Base-by-base conservation (phyloP, 1,284 basidiomycete genomes). In the Ustilago trichophora region DNA sequence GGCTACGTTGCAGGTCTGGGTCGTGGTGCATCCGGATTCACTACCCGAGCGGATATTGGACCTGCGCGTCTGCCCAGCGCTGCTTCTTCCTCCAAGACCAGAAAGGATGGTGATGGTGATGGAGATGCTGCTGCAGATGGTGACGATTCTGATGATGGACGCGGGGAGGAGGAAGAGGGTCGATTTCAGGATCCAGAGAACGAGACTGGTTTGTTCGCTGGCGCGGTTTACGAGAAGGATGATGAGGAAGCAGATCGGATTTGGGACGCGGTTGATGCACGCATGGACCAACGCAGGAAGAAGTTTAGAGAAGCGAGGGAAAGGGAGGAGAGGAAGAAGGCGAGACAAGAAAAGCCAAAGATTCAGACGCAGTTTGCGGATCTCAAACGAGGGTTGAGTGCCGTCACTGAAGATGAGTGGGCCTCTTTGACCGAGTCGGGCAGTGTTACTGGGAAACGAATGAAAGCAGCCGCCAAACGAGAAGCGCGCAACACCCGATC, bases 231-330 rank as follows among this genome's bases (percentile, higher is more conserved):
- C 82, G 95, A 98, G 81, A 90, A 91, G 48, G 95, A 98, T 72
- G 96, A 98, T 70, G 94, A 97, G 77, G 95, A 98, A 81, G 96
- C 95, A 0, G 95, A 98, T 82, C 87, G 87, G 73, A 96, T 98
- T 50, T 98, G 96, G 83, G 94, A 96, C 22, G 77, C 84, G 19
- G 93, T 98, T 3, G 94, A 98, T 80, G 85, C 87, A 44, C 89
- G 89, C 41, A 95, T 98, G 90, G 94, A 97, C 78, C 87, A 89
- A 55, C 85, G 95, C 59, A 84, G 96, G 73, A 80, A 87, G 85
- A 68, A 87, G 90, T 74, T 89, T 91, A 89, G 92, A 83, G 90
- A 92, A 83, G 88, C 88, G 6, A 85, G 88, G 68, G 90, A 92
- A 81, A 85, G 88, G 52, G 85, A 85, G 24, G 90, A 92, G 81